Evolutionary conservation across 108 stramenopile genomes (phyloP).

Genomic region (Nitzschia sp.): DNA sequence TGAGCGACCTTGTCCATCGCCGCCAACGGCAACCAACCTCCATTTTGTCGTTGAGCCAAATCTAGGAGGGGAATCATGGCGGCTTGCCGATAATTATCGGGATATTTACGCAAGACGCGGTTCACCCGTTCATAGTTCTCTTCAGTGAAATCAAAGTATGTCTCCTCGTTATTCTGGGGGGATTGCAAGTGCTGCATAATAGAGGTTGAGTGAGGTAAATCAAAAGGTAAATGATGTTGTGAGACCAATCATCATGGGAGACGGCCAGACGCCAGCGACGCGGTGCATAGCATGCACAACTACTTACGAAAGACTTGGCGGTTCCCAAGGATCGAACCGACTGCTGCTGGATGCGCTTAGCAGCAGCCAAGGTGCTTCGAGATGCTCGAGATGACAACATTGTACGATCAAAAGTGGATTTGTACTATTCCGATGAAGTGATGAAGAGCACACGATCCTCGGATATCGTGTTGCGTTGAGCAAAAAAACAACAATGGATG

Average conservation of each 20-base stretch:
- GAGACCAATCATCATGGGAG: neutral
- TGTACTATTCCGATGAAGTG: neutral
- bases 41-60: constrained; percentile 95
- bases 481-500: too few relatives aligned
- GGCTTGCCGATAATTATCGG: constrained; percentile 97
- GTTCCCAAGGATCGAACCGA: constrained; percentile 34
- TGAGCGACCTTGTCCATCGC: constrained; percentile 99
- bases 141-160: constrained; percentile 92
- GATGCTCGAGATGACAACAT: constrained; percentile 21
- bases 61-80: constrained; percentile 96
- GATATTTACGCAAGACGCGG: constrained; percentile 89
- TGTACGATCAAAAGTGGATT: neutral
- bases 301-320: constrained; percentile 52
- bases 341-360: constrained; percentile 27
- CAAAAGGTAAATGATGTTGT: neutral
- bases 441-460: too few relatives aligned
- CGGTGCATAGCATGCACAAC: too few relatives aligned
- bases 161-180: constrained; percentile 88
- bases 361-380: constrained; percentile 5
- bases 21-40: constrained; percentile 97
- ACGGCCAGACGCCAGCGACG: neutral
- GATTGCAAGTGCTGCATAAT: constrained; percentile 89
- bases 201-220: too few relatives aligned
- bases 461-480: too few relatives aligned
- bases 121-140: constrained; percentile 96